Evolutionary conservation across 768 basidiomycete species (phyloP).

Genomic region (Dendrothele bispora): DNA sequence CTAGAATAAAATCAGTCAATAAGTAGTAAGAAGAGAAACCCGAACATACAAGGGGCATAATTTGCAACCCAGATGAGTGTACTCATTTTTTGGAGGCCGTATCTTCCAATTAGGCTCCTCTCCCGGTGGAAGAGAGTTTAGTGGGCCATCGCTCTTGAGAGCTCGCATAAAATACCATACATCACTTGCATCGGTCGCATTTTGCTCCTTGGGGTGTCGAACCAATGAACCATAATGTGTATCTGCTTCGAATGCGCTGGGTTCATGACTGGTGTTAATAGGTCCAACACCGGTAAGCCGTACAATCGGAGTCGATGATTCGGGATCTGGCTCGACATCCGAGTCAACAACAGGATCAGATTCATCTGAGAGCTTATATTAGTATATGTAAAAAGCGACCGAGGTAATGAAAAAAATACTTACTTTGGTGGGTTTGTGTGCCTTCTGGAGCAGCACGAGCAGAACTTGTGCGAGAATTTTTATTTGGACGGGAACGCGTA

Average conservation of each 20-base stretch:
- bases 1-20: background rate
- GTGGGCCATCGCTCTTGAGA: background rate
- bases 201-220: background rate
- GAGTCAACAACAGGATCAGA: no score
- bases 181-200: constrained; percentile 3
- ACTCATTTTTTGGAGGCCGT: background rate
- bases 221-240: background rate
- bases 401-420: no score
- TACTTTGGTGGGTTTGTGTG: no score
- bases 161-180: constrained; percentile 8
- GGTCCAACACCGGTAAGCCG: background rate
- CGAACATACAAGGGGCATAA: background rate
- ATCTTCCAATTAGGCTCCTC: background rate
- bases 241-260: background rate
- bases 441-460: no score
- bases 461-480: no score
- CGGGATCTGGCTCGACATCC: no score
- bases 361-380: no score
- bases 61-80: background rate
- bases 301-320: no score
- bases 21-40: background rate
- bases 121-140: background rate
- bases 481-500: no score
- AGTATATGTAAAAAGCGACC: no score
- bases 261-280: background rate